phyloP scores from a whole-genome alignment of 345 rosid species.

The Citrus inodora region DNA sequence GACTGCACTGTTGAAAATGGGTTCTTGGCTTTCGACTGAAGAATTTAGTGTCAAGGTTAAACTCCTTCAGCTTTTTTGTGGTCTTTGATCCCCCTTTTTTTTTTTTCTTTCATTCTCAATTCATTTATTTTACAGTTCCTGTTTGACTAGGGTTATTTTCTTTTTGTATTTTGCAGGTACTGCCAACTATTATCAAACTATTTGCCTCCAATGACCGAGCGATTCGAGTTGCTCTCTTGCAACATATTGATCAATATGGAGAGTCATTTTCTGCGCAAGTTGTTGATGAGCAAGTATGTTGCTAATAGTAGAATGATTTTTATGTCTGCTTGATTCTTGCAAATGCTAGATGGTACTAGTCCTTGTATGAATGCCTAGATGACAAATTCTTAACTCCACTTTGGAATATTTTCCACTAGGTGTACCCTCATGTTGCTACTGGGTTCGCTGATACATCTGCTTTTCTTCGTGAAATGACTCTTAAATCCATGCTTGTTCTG shows the following conservation, averaged over 20 bases:
- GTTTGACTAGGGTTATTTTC: slow-evolving; percentile 3
- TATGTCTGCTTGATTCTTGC: background rate
- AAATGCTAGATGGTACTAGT: slow-evolving; percentile 1
- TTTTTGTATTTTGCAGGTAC: slow-evolving; percentile 49
- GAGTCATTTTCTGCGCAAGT: slow-evolving; percentile 79
- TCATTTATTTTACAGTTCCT: background rate
- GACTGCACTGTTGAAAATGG: slow-evolving; percentile 88
- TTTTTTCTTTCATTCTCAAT: background rate
- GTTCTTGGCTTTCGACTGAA: slow-evolving; percentile 90
- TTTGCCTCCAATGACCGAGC: slow-evolving; percentile 95
- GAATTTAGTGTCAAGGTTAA: slow-evolving; percentile 83
- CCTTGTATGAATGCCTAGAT: slow-evolving; percentile 3
- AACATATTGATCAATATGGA: slow-evolving; percentile 96
- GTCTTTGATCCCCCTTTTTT: background rate
- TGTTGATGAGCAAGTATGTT: slow-evolving; percentile 93
- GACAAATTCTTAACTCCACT: background rate
- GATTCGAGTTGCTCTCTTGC: slow-evolving; percentile 84
- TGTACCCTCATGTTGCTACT: slow-evolving; percentile 87
- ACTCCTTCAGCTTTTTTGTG: slow-evolving; percentile 5
- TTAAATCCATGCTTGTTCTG: slow-evolving; percentile 92
- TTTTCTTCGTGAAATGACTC: slow-evolving; percentile 94
- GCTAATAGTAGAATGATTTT: slow-evolving; percentile 1
- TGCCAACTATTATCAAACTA: slow-evolving; percentile 85
- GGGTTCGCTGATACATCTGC: slow-evolving; percentile 94
- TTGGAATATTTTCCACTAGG: slow-evolving; percentile 42